These are phyloP conservation scores for Zygotorulaspora florentina DNA, from an alignment of 805 yeast species.

Conservation along the genomic window DNA sequence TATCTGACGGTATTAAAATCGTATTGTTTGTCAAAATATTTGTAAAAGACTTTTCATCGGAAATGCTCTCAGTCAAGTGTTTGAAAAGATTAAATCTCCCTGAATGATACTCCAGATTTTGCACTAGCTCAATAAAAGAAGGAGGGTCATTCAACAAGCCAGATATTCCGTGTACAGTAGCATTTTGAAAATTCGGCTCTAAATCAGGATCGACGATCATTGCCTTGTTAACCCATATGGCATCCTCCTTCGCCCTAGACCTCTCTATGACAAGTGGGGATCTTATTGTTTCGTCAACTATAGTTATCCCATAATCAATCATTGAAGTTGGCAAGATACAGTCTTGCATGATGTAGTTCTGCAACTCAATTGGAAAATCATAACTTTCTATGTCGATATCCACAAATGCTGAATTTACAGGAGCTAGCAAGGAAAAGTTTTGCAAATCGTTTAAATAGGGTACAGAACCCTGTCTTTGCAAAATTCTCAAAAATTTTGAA, in stretches of 20 bases:
- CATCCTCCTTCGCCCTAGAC: slow-evolving; percentile 19
- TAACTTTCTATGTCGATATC: slow-evolving; percentile 6
- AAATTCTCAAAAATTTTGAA: slow-evolving; percentile 53
- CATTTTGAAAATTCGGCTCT: slow-evolving; percentile 56
- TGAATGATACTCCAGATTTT: slow-evolving; percentile 4
- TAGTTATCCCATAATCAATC: slow-evolving; percentile 16
- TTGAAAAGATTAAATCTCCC: slow-evolving; percentile 7
- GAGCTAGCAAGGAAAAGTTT: slow-evolving; percentile 74
- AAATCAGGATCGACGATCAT: slow-evolving; percentile 54
- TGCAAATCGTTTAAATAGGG: slow-evolving; percentile 55
- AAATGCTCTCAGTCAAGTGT: slow-evolving; percentile 5
- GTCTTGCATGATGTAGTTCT: slow-evolving; percentile 34
- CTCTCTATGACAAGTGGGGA: slow-evolving; percentile 19
- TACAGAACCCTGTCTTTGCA: slow-evolving; percentile 61
- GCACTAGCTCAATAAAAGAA: slow-evolving; percentile 37
- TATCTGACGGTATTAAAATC: slow-evolving; percentile 45
- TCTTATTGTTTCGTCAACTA: slow-evolving; percentile 16
- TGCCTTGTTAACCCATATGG: slow-evolving; percentile 24
- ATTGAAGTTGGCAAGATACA: slow-evolving; percentile 33
- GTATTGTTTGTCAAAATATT: slow-evolving; percentile 37
- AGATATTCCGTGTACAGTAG: slow-evolving; percentile 64
- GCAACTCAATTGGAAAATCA: slow-evolving; percentile 18
- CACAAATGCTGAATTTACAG: slow-evolving; percentile 72
- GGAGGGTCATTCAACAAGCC: slow-evolving; percentile 39
- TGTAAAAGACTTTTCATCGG: slow-evolving; percentile 6